Evolutionary conservation across 352 stramenopile genomes (phyloP).

Genomic region (Globisporangium viniferum): DNA sequence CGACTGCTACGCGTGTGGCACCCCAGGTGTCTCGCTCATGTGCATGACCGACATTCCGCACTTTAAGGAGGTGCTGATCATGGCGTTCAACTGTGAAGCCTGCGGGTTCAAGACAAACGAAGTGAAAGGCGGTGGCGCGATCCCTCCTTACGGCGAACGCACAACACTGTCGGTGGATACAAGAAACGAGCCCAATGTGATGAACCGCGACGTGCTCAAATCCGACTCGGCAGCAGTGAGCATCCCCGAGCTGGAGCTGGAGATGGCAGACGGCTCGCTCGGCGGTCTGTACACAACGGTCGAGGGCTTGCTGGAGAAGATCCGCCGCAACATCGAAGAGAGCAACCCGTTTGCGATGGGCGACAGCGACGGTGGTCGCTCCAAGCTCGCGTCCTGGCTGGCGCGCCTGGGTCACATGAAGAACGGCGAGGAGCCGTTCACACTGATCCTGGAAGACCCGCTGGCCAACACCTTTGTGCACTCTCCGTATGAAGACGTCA

Average conservation of each 20-base stretch:
- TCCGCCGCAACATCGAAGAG: not conserved
- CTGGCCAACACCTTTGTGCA: not conserved
- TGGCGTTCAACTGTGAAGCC: not conserved
- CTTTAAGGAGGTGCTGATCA: not conserved
- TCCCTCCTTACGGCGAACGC: not conserved
- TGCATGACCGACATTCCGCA: not conserved
- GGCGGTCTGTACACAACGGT: not conserved
- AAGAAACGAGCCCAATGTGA: not conserved
- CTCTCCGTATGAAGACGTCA: not conserved
- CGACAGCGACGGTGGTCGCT: not conserved
- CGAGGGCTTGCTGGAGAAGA: not conserved
- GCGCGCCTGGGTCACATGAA: not conserved
- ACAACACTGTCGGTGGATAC: not conserved
- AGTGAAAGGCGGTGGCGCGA: not conserved
- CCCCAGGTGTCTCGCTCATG: not conserved
- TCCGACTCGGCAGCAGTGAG: not conserved
- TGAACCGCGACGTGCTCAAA: not conserved
- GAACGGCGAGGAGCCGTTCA: not conserved
- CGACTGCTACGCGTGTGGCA: not conserved
- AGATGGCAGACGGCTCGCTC: not conserved
- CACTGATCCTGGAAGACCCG: not conserved
- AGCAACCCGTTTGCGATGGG: not conserved
- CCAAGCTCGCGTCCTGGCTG: not conserved
- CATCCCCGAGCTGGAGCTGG: not conserved
- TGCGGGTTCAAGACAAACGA: not conserved